Evolutionary conservation across 306 rosid genomes (phyloP).

Genomic region (Quercus dentata): DNA sequence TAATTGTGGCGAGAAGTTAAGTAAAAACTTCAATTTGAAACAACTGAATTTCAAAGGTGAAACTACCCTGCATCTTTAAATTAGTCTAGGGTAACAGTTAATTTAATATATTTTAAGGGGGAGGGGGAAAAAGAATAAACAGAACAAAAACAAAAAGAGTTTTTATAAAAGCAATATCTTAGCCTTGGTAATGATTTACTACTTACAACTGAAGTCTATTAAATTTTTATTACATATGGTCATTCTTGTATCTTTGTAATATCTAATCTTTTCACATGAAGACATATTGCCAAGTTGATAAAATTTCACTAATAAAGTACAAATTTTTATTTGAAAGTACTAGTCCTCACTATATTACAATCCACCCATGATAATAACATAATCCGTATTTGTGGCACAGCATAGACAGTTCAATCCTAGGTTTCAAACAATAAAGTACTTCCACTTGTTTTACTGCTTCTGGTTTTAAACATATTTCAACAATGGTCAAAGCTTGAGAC

Average conservation of each 20-base stretch:
- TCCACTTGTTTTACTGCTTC: no score
- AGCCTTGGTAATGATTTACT: not conserved
- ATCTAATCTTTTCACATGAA: not conserved
- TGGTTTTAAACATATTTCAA: not conserved
- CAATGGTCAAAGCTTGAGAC: not conserved
- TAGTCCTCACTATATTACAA: not conserved
- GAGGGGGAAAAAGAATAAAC: no score
- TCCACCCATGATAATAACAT: not conserved
- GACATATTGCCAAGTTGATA: not conserved
- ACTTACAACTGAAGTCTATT: not conserved
- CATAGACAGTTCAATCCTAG: not conserved
- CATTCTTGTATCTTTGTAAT: not conserved
- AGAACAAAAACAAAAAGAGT: not conserved
- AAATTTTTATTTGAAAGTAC: not conserved
- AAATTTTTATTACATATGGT: not conserved
- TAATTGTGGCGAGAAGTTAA: no score
- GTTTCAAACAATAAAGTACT: not conserved
- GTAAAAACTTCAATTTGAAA: no score
- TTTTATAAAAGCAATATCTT: not conserved
- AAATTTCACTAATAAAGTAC: not conserved
- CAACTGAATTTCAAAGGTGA: no score
- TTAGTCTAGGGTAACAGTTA: no score
- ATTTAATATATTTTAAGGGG: not conserved
- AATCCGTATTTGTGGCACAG: not conserved
- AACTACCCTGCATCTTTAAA: no score